A percentile compares a stretch with the other conserved stretches of the same genome.
These are phyloP conservation scores for Nothophytophthora sp. DNA, from an alignment of 352 stramenopile genomes.

Conservation along the genomic window DNA sequence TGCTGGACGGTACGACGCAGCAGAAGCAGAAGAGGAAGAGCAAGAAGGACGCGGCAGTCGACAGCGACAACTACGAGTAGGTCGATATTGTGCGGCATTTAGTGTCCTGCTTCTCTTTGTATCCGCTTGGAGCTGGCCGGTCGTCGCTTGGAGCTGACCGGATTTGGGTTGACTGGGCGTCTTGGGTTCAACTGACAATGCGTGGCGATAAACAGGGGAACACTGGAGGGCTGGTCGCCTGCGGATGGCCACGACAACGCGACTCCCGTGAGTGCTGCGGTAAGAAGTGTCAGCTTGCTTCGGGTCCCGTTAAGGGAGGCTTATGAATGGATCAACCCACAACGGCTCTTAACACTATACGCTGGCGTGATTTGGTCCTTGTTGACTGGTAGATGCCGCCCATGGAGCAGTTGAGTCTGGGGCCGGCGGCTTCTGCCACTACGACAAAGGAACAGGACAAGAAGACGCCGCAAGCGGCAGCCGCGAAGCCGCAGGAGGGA, in stretches of 20 bases:
- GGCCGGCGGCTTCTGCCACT: slow-evolving; percentile 22
- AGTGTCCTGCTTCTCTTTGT: background rate
- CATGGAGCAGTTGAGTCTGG: slow-evolving; percentile 63
- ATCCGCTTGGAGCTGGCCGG: too few relatives aligned
- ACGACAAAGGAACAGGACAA: background rate
- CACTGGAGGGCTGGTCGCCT: slow-evolving; percentile 68
- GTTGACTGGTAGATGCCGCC: slow-evolving; percentile 2
- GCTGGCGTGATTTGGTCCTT: background rate
- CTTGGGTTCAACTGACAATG: too few relatives aligned
- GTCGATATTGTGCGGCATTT: background rate
- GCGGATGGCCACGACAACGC: slow-evolving; percentile 20
- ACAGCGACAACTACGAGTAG: slow-evolving; percentile 33
- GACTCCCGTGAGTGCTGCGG: too few relatives aligned
- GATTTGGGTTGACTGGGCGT: too few relatives aligned
- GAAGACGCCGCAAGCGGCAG: background rate
- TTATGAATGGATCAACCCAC: too few relatives aligned
- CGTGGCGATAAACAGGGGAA: slow-evolving; percentile 30
- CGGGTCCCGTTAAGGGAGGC: too few relatives aligned
- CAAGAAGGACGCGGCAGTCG: slow-evolving; percentile 13
- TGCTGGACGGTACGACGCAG: slow-evolving; percentile 35
- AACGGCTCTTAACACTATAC: background rate
- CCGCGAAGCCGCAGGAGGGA: slow-evolving; percentile 6
- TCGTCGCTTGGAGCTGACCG: too few relatives aligned
- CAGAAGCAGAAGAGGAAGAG: slow-evolving; percentile 25
- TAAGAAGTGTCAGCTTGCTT: too few relatives aligned